Conservation (phyloP, 2,329 filamentous ascomycete genomes). For the Paecilomyces sp. region DNA sequence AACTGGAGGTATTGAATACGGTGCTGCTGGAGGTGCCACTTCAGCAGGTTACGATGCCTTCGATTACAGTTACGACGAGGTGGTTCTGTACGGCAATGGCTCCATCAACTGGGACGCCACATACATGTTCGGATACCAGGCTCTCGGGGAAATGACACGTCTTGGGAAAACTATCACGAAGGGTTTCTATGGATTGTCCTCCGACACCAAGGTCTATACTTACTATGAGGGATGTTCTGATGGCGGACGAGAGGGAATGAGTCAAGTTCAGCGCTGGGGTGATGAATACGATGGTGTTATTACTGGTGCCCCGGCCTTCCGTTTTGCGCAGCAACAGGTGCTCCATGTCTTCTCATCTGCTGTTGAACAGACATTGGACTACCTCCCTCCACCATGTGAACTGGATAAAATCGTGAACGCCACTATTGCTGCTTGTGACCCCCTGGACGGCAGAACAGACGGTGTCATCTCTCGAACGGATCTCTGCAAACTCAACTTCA, state of each 20-base stretch:
- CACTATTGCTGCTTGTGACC: constrained; percentile 50
- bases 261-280: constrained; percentile 39
- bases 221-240: constrained; percentile 48
- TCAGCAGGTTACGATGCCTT: constrained; percentile 47
- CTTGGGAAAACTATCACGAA: constrained; percentile 38
- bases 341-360: constrained; percentile 30
- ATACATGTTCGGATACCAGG: constrained; percentile 46
- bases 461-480: constrained; percentile 47
- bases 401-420: constrained; percentile 46
- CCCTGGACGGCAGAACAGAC: constrained; percentile 48
- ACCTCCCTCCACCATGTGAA: constrained; percentile 37
- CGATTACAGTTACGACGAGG: constrained; percentile 29
- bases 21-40: constrained; percentile 43
- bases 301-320: constrained; percentile 29
- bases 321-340: constrained; percentile 30
- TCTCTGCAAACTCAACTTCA: constrained; percentile 41
- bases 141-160: constrained; percentile 41
- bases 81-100: constrained; percentile 32
- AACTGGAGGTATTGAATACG: constrained; percentile 39
- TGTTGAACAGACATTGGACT: constrained; percentile 30
- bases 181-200: constrained; percentile 28
- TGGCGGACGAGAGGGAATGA: constrained; percentile 42
- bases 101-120: constrained; percentile 44
- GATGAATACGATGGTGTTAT: constrained; percentile 37
- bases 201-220: constrained; percentile 12